Evolutionary conservation across 208 protist species (phyloP), one percentile per base, ranked within the genome.

Genomic region (Leishmania mexicana): DNA sequence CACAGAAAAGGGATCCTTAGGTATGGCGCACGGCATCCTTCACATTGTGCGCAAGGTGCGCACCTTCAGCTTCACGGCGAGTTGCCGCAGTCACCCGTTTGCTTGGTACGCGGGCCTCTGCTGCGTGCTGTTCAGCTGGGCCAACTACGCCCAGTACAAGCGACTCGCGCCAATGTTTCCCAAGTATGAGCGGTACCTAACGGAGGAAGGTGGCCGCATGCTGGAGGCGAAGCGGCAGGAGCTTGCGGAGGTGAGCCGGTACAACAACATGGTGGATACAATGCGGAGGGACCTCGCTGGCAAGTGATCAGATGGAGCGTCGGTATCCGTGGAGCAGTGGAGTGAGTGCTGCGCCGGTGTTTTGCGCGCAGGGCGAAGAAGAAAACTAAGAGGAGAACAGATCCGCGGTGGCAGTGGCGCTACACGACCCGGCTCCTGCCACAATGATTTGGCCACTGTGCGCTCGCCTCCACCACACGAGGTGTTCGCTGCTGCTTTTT

Each of bases 171-270:
- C 90, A 13, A 91, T 96, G 86, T 96, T 89, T 72, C 93, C 93
- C 38, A 84, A 91, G 67, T 96, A 93, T 78, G 87, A 91, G 6
- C 80, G 77, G 10, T 94, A 93, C 79, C 60, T 88, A 28, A 74
- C 76, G 17, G 88, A 93, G 40, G 90, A 96, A 70, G 93, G 91
- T 6, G 89, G 86, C 19, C 81, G 89, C 51, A 93, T 95, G 90
- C 76, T 93, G 76, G 90, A 93, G 65, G 89, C 91, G 49, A 96
- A 96, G 83, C 83, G 87, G 11, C 93, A 96, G 82, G 91, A 96
- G 70, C 81, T 94, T 49, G 91, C 91, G 3, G 90, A 96, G 71
- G 91, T 96, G 72, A 76, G 68, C 28, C 89, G 93, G 51, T 96
- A 96, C 87, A 96, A 96, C 76, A 88, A 83, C 64, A 96, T 96